Evolutionary conservation across 352 stramenopile species (phyloP), one percentile per base, ranked within the genome.

Genomic region (Phytopythium litorale): DNA sequence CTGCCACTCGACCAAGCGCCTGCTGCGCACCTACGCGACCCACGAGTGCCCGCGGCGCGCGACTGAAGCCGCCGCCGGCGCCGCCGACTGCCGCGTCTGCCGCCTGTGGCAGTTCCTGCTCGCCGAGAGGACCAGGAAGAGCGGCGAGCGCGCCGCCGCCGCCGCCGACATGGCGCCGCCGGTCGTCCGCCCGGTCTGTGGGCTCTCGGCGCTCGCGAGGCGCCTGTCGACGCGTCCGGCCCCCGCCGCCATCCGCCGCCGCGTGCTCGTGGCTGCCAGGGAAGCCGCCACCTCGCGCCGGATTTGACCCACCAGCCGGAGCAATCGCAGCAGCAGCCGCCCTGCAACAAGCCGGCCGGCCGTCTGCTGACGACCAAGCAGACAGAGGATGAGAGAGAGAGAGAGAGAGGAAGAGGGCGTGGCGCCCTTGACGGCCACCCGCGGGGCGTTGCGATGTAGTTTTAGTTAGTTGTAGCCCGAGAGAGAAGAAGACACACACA

Each of bases 71-170:
- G 16, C 35, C 12, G 7, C 23, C 16, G 15, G 23, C 3, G 57
- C 51, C 33, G 54, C 45, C 18, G 68, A 87, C 51, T 91, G 82
- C 72, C 83, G 85, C 55, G 82, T 89, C n/a, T 92, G 82, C 80
- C 86, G 80, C 70, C 75, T 92, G 35, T 92, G 80, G 80, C 62
- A 75, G 33, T 84, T 87, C 60, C 69, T 92, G 42, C 68, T 81
- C 59, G 55, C 72, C 45, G 66, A 72, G 46, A 33, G 37, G 55
- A 58, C 65, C 54, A 9, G 13, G 19, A 23, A 16, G 28, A 60
- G 28, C 11, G 40, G 11, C 16, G 21, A 12, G 19, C 5, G 4
- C 18, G 30, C 11, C 32, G 32, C 33, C 42, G 42, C 13, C 25
- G 38, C 42, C 48, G 37, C 11, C 19, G 19, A 37, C 37, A 30